Evolutionary conservation across 148 eudicot species (phyloP), one percentile per base, ranked within the genome.

Genomic region (Rheum nobile): DNA sequence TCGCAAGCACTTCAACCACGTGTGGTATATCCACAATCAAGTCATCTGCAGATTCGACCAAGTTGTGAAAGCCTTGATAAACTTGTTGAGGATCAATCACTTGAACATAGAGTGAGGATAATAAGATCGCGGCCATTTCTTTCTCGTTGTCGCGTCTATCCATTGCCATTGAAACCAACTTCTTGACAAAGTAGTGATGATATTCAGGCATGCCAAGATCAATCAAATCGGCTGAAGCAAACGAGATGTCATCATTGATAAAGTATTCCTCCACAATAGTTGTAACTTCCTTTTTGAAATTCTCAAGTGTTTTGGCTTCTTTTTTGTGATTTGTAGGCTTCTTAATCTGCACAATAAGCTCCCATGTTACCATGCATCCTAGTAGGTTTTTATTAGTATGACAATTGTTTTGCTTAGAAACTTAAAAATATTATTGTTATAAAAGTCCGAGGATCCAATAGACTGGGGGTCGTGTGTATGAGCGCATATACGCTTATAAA

Each of bases 111-210:
- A 88, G 81, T 0, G 86, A 83, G 17, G 91, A 88, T 8, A 88
- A 38, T 24, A 88, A 72, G 13, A 80, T 75, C 8, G 91, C 84
- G 8, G 86, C 85, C 91, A 88, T 88, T 78, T 88, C 91, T 77
- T 84, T 88, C 72, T 88, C 88, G 67, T 86, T 84, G 74, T 88
- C 85, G 24, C 77, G 84, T 69, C 84, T 76, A 63, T 88, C 91
- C 88, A 88, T 86, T 8, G 89, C 89, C 79, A 77, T 79, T 8
- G 89, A 88, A 17, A 86, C 76, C 3, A 88, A 84, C 72, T 81
- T 86, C 65, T 88, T 88, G 17, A 88, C 84, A 22, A 88, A 88
- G 57, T 84, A 86, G 37, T 75, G 80, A 24, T 81, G 81, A 74
- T 88, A 84, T 19, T 73, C 78, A 63, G 85, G 85, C 78, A 74